Base-by-base conservation (phyloP, 2,329 filamentous ascomycete genomes). In the Penicillium sp. region DNA sequence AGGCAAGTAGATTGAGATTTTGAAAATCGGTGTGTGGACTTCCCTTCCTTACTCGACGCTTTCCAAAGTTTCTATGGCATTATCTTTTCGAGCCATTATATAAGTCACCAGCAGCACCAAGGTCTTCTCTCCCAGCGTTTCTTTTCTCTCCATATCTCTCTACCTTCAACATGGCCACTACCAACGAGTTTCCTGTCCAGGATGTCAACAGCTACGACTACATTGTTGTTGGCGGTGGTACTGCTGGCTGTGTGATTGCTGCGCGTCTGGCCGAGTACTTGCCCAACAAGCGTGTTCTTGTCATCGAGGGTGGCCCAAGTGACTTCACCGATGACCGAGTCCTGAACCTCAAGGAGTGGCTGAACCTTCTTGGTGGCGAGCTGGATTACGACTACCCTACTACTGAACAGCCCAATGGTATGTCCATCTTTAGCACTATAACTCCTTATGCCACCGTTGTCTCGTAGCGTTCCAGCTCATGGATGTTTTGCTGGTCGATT, bases 311-410 rank as follows among this genome's bases (percentile, higher is more conserved):
- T 63, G 92, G 92, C 46, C 92, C 92, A 54, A 93, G 90, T 72
- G 92, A 96, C 75, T 95, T 88, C 77, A 90, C 90, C 80, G 90
- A 96, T 75, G 89, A 95, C 75, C 86, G 90, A 55, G 92, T 96
- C 46, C 83, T 96, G 50, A 87, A 93, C 67, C 83, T 96, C 65
- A 91, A 91, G 70, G 87, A 96, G 76, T 96, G 92, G 92, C 81
- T 96, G 62, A 86, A 83, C 63, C 81, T 96, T 50, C 85, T 96
- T 27, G 92, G 92, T 62, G 90, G 91, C 70, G 87, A 96, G 70
- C 84, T 96, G 59, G 92, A 96, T 78, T 96, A 93, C 76, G 91
- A 96, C 77, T 96, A 96, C 77, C 85, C 85, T 69, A 96, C 91
- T 33, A 91, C 87, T 48, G 91, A 96, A 77, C 92, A 96, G 80